These are phyloP conservation scores for Cystoderma amianthinum DNA, from an alignment of 768 basidiomycete species.

Conservation along the genomic window DNA sequence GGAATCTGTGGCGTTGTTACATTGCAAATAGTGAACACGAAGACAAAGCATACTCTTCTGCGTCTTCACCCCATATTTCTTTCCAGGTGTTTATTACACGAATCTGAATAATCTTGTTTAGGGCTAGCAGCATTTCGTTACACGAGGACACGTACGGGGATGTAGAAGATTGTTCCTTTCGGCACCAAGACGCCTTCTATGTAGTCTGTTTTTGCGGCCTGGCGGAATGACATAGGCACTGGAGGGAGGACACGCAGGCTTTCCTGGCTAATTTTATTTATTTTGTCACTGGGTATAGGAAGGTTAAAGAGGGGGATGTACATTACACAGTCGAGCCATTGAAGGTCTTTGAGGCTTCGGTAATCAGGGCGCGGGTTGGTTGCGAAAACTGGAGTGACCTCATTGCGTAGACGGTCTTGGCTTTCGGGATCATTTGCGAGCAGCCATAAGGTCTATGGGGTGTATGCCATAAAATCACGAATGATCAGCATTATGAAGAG, in stretches of 20 bases:
- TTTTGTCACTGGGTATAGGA: neutral
- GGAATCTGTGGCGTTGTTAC: slow-evolving; percentile 23
- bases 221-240: slow-evolving; percentile 29
- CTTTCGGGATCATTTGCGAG: slow-evolving; percentile 41
- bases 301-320: slow-evolving; percentile 9
- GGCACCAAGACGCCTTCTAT: slow-evolving; percentile 36
- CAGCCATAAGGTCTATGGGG: slow-evolving; percentile 39
- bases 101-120: slow-evolving; percentile 21
- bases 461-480: slow-evolving; percentile 4
- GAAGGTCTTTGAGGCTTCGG: slow-evolving; percentile 28
- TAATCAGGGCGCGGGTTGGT: slow-evolving; percentile 26
- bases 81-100: slow-evolving; percentile 44
- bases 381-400: slow-evolving; percentile 34
- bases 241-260: slow-evolving; percentile 32
- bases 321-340: slow-evolving; percentile 34
- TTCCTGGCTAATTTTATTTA: slow-evolving; percentile 26
- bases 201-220: slow-evolving; percentile 27
- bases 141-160: slow-evolving; percentile 20
- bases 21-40: slow-evolving; percentile 1
- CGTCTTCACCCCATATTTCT: slow-evolving; percentile 43
- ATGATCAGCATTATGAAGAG: neutral
- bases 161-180: slow-evolving; percentile 32
- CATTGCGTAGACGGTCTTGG: slow-evolving; percentile 46
- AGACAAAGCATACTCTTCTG: slow-evolving; percentile 29
- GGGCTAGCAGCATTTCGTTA: too few relatives aligned